A percentile compares a stretch with the other conserved stretches of the same genome.
Evolutionary conservation across 306 rosid genomes (phyloP).

Genomic region (Pueraria montana): DNA sequence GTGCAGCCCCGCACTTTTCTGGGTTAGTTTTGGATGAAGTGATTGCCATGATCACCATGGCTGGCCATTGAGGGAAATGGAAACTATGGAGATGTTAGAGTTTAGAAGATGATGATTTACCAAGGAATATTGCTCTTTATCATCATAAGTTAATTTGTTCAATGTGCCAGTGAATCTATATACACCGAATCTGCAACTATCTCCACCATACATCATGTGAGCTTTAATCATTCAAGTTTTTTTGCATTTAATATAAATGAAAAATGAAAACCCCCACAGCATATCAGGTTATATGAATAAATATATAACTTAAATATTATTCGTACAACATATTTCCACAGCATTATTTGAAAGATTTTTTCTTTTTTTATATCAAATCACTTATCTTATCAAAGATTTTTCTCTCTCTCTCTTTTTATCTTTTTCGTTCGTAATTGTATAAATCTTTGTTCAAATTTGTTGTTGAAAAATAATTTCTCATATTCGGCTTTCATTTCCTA

Average conservation of each 20-base stretch:
- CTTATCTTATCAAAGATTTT: not conserved
- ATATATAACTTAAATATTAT: too few relatives aligned
- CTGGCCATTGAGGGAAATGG: not conserved
- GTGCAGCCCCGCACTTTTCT: conserved; percentile 6
- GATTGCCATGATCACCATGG: not conserved
- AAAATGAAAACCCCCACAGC: too few relatives aligned
- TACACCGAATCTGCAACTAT: too few relatives aligned
- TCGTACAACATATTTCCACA: too few relatives aligned
- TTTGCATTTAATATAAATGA: too few relatives aligned
- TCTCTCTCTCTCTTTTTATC: not conserved
- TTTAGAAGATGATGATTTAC: not conserved
- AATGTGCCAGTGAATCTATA: too few relatives aligned
- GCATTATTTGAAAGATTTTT: not conserved
- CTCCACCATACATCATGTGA: too few relatives aligned
- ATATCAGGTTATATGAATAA: too few relatives aligned
- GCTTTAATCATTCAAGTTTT: too few relatives aligned
- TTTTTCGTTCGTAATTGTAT: not conserved
- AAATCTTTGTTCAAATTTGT: not conserved
- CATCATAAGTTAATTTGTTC: too few relatives aligned
- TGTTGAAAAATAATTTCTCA: not conserved
- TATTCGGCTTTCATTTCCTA: not conserved
- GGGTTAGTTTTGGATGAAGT: conserved; percentile 13
- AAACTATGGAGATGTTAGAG: not conserved
- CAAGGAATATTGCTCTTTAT: too few relatives aligned
- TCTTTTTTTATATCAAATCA: not conserved